Base-by-base conservation (phyloP, 805 yeast genomes). In the Lipomyces japonicus region DNA sequence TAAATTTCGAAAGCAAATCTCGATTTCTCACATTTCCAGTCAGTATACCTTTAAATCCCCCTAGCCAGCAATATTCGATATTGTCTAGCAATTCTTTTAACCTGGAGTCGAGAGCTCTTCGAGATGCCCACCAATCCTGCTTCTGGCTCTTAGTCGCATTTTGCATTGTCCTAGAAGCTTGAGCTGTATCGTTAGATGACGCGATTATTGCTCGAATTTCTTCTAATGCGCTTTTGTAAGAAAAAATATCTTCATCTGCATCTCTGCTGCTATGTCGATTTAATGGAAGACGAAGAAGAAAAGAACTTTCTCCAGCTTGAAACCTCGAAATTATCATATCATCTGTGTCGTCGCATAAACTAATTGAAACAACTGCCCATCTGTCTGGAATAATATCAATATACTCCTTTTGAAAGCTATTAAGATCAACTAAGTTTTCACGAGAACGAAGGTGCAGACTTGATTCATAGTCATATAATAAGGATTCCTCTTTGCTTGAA, bases 81-180 rank as follows among this genome's bases (percentile, higher is more conserved):
- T 71, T 70, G 0, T 64, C 60, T n/a, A 91, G 63, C n/a, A 89
- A 65, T 1, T 65, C 65, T 35, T 74, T 65, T 45, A 91, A 62
- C 41, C 75, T 66, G 7, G 70, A 64, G 64, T 91, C 96, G 16
- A 89, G 68, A 0, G 65, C 67, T 48, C 77, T 78, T 42, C 97
- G 70, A 25, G 70, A 69, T 36, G 74, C 73, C 95, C 97, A 93
- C 96, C 97, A 91, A 5, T 69, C 56, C 40, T 74, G 75, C 84
- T 37, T 80, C 82, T 39, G 75, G 0, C 91, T 82, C 24, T 43
- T 48, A 4, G 42, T 50, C 6, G 46, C 49, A 19, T 46, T 28
- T 24, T 18, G 46, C 7, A 53, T 18, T 16, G 37, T 46, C 3
- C 36, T 30, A 5, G 58, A 51, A 2, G 53, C 47, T 22, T 53